Conservation (phyloP, 2,329 filamentous ascomycete species). For the Aspergillus sp. region DNA sequence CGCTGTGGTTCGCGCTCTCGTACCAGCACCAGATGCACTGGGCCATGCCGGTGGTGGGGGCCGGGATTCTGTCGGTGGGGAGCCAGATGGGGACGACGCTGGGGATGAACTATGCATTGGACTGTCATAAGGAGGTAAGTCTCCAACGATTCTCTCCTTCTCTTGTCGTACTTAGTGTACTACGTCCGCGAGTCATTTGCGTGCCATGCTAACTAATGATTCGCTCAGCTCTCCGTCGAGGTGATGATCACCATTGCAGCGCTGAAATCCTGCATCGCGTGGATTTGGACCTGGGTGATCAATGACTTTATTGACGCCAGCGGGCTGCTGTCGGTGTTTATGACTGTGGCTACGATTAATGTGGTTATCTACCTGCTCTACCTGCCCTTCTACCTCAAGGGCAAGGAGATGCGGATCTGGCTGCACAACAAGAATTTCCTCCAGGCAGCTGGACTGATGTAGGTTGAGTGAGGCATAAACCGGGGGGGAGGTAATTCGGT, state of each 20-base stretch:
- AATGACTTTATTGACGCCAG: conserved; percentile 2
- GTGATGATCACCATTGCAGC: conserved; percentile 5
- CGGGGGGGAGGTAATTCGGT: no score
- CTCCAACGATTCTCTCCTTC: no score
- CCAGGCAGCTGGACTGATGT: not conserved
- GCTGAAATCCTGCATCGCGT: conserved; percentile 3
- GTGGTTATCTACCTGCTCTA: conserved; percentile 2
- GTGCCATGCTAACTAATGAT: not conserved
- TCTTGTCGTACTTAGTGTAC: not conserved
- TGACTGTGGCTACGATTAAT: conserved; percentile 3
- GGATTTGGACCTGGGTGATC: conserved; percentile 7
- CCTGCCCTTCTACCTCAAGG: conserved; percentile 4
- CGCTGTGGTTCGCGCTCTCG: not conserved
- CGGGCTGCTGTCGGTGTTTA: not conserved
- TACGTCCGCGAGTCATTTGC: not conserved
- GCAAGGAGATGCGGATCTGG: conserved; percentile 2
- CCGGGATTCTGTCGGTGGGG: not conserved
- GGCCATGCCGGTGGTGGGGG: not conserved
- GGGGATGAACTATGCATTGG: conserved; percentile 4
- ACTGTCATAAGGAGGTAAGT: conserved; percentile 3
- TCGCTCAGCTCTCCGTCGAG: conserved; percentile 1
- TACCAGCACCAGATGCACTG: conserved; percentile 3
- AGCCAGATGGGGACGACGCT: conserved; percentile 4
- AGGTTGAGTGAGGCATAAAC: not conserved
- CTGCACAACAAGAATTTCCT: conserved; percentile 3